phyloP scores from a whole-genome alignment of 2,329 filamentous ascomycete genomes.

The Fusarium sp. region DNA sequence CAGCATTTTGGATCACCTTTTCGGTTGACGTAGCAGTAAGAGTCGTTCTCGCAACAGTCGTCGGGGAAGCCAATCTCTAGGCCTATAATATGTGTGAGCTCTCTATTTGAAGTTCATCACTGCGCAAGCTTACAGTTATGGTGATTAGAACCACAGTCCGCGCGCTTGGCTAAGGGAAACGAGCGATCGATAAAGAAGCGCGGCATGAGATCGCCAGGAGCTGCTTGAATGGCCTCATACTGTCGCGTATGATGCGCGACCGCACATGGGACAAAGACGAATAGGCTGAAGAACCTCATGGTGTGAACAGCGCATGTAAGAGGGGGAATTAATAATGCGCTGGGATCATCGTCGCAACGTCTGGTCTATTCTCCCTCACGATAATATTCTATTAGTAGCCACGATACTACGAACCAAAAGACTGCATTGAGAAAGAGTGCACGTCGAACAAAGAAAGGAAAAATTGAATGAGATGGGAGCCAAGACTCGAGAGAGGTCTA shows the following conservation, averaged over 20 bases:
- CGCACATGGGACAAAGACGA: slow-evolving; percentile 27
- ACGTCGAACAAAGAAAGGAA: slow-evolving; percentile 27
- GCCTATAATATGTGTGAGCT: slow-evolving; percentile 49
- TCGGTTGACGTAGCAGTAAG: slow-evolving; percentile 61
- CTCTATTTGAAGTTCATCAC: neutral
- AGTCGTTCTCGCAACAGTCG: slow-evolving; percentile 58
- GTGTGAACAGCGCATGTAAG: slow-evolving; percentile 9
- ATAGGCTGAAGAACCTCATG: slow-evolving; percentile 37
- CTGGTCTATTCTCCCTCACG: neutral
- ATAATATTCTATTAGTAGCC: neutral
- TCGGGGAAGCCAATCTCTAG: slow-evolving; percentile 56
- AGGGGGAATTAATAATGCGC: neutral
- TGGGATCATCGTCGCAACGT: slow-evolving; percentile 29
- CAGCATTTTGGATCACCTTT: slow-evolving; percentile 56
- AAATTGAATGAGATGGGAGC: slow-evolving; percentile 20
- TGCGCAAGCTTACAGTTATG: slow-evolving; percentile 51
- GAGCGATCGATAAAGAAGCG: slow-evolving; percentile 50
- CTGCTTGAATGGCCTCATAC: slow-evolving; percentile 41
- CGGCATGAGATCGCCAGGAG: slow-evolving; percentile 48
- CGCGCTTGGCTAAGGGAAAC: slow-evolving; percentile 48
- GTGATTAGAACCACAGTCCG: slow-evolving; percentile 45
- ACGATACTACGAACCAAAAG: neutral
- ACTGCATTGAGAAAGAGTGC: neutral
- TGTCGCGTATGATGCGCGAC: slow-evolving; percentile 31
- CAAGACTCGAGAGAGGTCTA: slow-evolving; percentile 25